These are phyloP conservation scores for Dendrocalamus latiflorus DNA, from an alignment of 202 grass and related monocot species.

Conservation along the genomic window DNA sequence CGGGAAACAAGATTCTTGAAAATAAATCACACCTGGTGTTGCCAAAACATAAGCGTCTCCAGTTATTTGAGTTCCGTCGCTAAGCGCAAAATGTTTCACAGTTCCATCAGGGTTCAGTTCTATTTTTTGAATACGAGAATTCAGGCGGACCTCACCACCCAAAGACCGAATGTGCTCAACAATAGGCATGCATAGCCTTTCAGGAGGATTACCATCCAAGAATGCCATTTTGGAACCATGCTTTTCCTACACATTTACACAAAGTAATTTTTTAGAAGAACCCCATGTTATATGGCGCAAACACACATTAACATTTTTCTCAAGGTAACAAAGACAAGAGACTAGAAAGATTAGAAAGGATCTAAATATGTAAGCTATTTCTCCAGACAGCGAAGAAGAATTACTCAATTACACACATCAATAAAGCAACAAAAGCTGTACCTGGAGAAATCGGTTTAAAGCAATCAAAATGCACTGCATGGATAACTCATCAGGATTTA, in stretches of 20 bases:
- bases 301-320: not conserved
- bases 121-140: conserved; percentile 85
- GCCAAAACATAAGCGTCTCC: conserved; percentile 94
- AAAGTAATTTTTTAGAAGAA: conserved; percentile 7
- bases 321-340: not conserved
- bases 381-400: conserved; percentile 6
- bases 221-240: conserved; percentile 99
- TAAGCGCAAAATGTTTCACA: conserved; percentile 79
- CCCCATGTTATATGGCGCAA: not conserved
- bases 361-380: not conserved
- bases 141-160: conserved; percentile 85
- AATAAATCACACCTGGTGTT: conserved; percentile 60
- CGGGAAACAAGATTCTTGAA: conserved; percentile 9
- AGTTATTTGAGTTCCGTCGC: conserved; percentile 62
- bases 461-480: conserved; percentile 99
- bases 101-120: conserved; percentile 84
- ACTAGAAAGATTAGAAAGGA: not conserved
- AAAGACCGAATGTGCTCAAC: conserved; percentile 77
- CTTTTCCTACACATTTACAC: conserved; percentile 63
- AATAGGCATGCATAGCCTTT: conserved; percentile 92
- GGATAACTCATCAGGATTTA: conserved; percentile 96
- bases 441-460: conserved; percentile 95
- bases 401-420: not conserved
- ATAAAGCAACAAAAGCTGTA: conserved; percentile 17
- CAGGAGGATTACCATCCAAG: conserved; percentile 95